Base-by-base conservation (phyloP, 2,329 filamentous ascomycete species). In the Phialocephala subalpina region DNA sequence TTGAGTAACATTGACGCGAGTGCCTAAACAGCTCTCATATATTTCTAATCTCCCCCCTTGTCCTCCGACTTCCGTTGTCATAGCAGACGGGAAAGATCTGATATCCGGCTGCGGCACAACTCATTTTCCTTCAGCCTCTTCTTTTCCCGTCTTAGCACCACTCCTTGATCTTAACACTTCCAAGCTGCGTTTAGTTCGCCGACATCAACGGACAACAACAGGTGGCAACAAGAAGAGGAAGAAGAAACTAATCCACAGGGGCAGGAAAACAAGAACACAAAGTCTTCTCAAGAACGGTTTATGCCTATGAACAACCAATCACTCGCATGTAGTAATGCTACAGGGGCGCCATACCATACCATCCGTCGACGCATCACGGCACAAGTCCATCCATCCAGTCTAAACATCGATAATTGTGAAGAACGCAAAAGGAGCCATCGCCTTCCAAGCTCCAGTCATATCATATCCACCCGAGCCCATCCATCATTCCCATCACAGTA, bases 291-390 rank as follows among this genome's bases (percentile, higher is more conserved):
- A 58, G 33, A 58, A 35, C 53, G 33, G 55, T 59, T 64, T 60
- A 64, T 59, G 57, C 62, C 22, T 64, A 64, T 64, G 56, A 59
- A 64, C 62, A 64, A 59, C 25, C n/a, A 64, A 60, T 52, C 20
- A 58, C 55, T 36, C 55, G 55, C 29, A 57, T 38, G n/a, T 59
- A 38, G 29, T 58, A 38, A 52, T 42, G 38, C 29, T 35, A 36
- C 56, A 18, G 45, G 20, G 42, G 45, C 35, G n/a, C n/a, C 20
- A 56, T 29, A 33, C 33, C 22, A 40, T 55, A 22, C 22, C 27
- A 63, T 35, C 42, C 40, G n/a, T n/a, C n/a, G 25, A 40, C 53
- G 42, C 57, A 56, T 47, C 57, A 40, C 42, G 56, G n/a, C 45
- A 42, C 40, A 52, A 40, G 27, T 22, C 25, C 52, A 49, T 49